Conservation (phyloP, 2,329 filamentous ascomycete genomes). For the Nothophaeocryptopus gaeumannii region DNA sequence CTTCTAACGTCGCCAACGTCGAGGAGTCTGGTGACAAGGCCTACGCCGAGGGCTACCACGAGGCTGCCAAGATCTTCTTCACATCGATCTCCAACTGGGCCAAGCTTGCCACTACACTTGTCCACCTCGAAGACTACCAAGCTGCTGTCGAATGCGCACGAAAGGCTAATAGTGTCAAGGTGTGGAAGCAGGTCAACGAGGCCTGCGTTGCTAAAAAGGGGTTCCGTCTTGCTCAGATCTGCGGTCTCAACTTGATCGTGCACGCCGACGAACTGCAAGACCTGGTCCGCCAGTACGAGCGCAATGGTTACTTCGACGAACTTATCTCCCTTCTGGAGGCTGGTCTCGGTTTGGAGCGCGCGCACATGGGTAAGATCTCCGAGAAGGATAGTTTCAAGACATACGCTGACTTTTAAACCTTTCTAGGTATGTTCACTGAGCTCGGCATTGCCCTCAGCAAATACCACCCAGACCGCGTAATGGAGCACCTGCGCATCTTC, state of each 20-base stretch:
- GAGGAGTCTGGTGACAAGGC: slow-evolving; percentile 98
- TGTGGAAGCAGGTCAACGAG: slow-evolving; percentile 98
- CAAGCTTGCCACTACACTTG: slow-evolving; percentile 93
- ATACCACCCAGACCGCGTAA: slow-evolving; percentile 91
- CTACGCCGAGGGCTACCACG: slow-evolving; percentile 87
- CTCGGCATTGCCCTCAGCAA: slow-evolving; percentile 88
- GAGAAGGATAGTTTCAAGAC: background rate
- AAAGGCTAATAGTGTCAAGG: slow-evolving; percentile 98
- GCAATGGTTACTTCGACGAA: slow-evolving; percentile 96
- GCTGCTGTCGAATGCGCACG: slow-evolving; percentile 95
- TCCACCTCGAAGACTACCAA: slow-evolving; percentile 97
- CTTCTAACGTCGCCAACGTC: slow-evolving; percentile 90
- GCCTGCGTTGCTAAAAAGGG: slow-evolving; percentile 97
- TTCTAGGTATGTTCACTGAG: slow-evolving; percentile 97
- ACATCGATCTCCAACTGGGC: slow-evolving; percentile 99
- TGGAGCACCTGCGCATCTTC: slow-evolving; percentile 99
- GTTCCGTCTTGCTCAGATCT: slow-evolving; percentile 97
- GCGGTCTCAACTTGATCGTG: slow-evolving; percentile 94
- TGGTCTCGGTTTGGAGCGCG: slow-evolving; percentile 79
- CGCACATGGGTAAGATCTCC: slow-evolving; percentile 21
- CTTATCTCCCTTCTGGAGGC: slow-evolving; percentile 92
- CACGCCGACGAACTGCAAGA: slow-evolving; percentile 93
- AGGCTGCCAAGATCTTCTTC: slow-evolving; percentile 98
- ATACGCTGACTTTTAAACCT: slow-evolving; percentile 51
- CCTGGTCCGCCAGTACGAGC: slow-evolving; percentile 94